phyloP scores from a whole-genome alignment of 2,329 filamentous ascomycete genomes.

The Delphinella strobiligena region DNA sequence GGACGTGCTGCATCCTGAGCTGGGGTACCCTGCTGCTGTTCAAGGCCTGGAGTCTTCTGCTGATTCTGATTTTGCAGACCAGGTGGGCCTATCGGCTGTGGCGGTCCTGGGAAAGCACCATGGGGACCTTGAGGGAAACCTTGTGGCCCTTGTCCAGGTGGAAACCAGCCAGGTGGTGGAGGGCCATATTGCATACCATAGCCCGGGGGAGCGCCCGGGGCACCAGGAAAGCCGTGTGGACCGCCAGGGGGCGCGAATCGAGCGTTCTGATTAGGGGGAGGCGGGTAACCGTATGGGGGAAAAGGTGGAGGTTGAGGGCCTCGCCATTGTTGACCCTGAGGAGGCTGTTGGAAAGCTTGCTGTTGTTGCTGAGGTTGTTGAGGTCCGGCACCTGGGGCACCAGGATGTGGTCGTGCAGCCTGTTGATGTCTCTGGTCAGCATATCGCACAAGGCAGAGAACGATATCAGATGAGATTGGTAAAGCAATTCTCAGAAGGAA shows the following conservation, averaged over 20 bases:
- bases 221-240: slow-evolving; percentile 32
- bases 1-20: slow-evolving; percentile 11
- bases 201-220: slow-evolving; percentile 40
- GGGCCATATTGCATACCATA: slow-evolving; percentile 49
- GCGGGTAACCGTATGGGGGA: slow-evolving; percentile 28
- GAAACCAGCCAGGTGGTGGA: slow-evolving; percentile 59
- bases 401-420: slow-evolving; percentile 16
- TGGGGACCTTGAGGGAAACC: slow-evolving; percentile 52
- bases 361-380: slow-evolving; percentile 16
- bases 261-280: slow-evolving; percentile 32
- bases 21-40: slow-evolving; percentile 20
- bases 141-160: slow-evolving; percentile 63
- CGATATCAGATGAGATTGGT: slow-evolving; percentile 4
- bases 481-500: slow-evolving; percentile 77
- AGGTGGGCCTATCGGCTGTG: slow-evolving; percentile 42
- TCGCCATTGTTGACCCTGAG: slow-evolving; percentile 25
- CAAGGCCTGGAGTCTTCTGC: slow-evolving; percentile 26
- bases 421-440: slow-evolving; percentile 10
- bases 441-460: background rate
- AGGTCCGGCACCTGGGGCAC: slow-evolving; percentile 12
- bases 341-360: slow-evolving; percentile 22
- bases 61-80: slow-evolving; percentile 28
- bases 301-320: slow-evolving; percentile 28
- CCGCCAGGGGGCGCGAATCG: slow-evolving; percentile 33
- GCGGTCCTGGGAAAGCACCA: slow-evolving; percentile 31